Base-by-base conservation (phyloP, 495 filamentous ascomycete species). In the Xylaria bambusicola region DNA sequence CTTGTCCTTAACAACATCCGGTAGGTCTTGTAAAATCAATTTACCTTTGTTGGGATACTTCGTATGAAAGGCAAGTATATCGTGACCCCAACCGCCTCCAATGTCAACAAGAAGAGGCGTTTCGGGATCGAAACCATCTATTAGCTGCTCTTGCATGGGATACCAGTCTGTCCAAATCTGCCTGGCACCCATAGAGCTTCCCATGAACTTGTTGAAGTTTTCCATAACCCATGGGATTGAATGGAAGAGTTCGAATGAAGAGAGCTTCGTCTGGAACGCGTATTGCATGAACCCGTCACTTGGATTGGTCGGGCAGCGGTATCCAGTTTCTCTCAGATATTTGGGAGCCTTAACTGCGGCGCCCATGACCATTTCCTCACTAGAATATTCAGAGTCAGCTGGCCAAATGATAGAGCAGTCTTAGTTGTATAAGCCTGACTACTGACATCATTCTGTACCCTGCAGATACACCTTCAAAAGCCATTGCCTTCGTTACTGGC, bases 1-100 rank as follows among this genome's bases (percentile, higher is more conserved):
- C 31, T 33, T 33, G 13, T 68, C 38, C 18, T 66, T 62, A 31
- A 73, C 42, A 9, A 71, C 68, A 15, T 66, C 36, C 4, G 72
- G 69, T 29, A 73, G 47, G 35, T 77, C 75, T 58, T 80, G 64
- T 9, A 77, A 57, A 12, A 77, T 56, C n/a, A 75, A 51, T 23
- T 64, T 65, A 6, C 73, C 71, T 8, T 46, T 50, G 10, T 45
- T 40, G 13, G 74, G 73, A 45, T 61, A 71, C 18, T 62, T 70
- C 4, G 46, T 50, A 3, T 62, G 48, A 45, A 77, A 72, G 9
- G 58, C 67, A 10, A 53, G 24, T 9, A 76, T 50, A 40, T 73
- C 70, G 53, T 77, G 71, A 9, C 76, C 76, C 17, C 51, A 58
- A 5, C 71, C 71, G 7, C 75, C 76, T 27, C 71, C 75, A 1